phyloP scores from a whole-genome alignment of 2,329 filamentous ascomycete species.

The Trichophyton mentagrophytes region DNA sequence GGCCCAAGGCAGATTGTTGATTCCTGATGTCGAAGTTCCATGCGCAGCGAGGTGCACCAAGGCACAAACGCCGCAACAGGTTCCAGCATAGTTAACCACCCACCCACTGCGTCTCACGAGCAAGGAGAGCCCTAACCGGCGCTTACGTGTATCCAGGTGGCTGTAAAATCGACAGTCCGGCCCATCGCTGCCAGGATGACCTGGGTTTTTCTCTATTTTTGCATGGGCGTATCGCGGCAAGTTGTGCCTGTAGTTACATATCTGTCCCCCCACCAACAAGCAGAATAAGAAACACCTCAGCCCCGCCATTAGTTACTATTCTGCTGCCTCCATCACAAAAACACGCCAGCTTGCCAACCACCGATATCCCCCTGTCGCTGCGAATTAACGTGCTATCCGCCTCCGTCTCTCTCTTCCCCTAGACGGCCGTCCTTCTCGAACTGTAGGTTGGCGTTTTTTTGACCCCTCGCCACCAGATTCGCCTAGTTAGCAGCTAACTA shows the following conservation, averaged over 20 bases:
- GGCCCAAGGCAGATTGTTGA: not conserved
- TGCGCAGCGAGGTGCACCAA: not conserved
- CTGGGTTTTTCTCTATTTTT: not conserved
- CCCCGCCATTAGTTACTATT: conserved; percentile 11
- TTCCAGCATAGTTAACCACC: not conserved
- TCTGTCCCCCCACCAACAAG: conserved; percentile 11
- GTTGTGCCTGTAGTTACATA: not conserved
- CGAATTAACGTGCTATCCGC: not conserved
- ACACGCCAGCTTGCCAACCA: not conserved
- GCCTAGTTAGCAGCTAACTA: not conserved
- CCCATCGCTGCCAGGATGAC: not conserved
- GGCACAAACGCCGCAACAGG: not conserved
- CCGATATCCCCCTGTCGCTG: not conserved
- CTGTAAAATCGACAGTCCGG: not conserved
- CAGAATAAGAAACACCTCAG: conserved; percentile 10
- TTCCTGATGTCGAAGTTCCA: too few relatives aligned
- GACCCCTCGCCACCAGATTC: not conserved
- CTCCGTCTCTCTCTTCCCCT: not conserved
- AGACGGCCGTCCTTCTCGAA: not conserved
- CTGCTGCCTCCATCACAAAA: conserved; percentile 8
- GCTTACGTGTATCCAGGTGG: not conserved
- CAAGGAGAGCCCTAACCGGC: not conserved
- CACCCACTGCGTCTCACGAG: not conserved
- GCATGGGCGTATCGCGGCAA: conserved; percentile 1
- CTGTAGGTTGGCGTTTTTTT: not conserved